Evolutionary conservation across 192 early-diverging fungal species (phyloP).

Genomic region (Umbelopsis ramanniana): DNA sequence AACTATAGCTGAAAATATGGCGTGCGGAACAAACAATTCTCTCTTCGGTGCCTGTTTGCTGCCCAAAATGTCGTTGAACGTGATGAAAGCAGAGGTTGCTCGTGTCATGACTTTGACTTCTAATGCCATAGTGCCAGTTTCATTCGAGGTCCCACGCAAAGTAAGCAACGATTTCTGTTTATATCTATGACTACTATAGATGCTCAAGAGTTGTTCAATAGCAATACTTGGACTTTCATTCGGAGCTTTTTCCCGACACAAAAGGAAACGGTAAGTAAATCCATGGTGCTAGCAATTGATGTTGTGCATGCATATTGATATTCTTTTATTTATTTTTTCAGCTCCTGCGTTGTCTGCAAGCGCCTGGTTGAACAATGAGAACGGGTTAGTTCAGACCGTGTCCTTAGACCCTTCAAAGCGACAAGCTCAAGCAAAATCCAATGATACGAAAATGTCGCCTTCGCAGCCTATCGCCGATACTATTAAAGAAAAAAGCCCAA

Average conservation of each 20-base stretch:
- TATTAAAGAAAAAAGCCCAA: background rate
- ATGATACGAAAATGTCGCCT: background rate
- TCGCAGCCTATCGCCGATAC: background rate
- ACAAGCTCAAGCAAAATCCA: constrained; percentile 9
- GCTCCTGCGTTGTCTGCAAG: constrained; percentile 55
- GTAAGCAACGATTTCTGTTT: constrained; percentile 24
- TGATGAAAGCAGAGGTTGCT: constrained; percentile 74
- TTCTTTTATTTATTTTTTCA: constrained; percentile 9
- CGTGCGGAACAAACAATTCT: constrained; percentile 45
- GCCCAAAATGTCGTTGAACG: constrained; percentile 71
- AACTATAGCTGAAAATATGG: constrained; percentile 49
- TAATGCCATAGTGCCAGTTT: constrained; percentile 71
- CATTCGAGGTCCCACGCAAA: constrained; percentile 69
- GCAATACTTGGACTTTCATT: constrained; percentile 81
- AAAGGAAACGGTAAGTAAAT: constrained; percentile 45
- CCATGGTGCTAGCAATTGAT: background rate
- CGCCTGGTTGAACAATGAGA: constrained; percentile 66
- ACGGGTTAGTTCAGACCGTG: constrained; percentile 40
- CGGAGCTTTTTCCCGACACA: constrained; percentile 88
- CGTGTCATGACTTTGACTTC: constrained; percentile 63
- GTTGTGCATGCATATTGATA: background rate
- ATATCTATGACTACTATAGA: background rate
- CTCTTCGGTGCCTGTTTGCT: constrained; percentile 66
- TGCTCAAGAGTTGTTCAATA: constrained; percentile 25
- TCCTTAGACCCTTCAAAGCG: constrained; percentile 58